A percentile compares a stretch with the other conserved stretches of the same genome.
Conservation (phyloP, 2,329 filamentous ascomycete genomes). For the Fusarium sp. region DNA sequence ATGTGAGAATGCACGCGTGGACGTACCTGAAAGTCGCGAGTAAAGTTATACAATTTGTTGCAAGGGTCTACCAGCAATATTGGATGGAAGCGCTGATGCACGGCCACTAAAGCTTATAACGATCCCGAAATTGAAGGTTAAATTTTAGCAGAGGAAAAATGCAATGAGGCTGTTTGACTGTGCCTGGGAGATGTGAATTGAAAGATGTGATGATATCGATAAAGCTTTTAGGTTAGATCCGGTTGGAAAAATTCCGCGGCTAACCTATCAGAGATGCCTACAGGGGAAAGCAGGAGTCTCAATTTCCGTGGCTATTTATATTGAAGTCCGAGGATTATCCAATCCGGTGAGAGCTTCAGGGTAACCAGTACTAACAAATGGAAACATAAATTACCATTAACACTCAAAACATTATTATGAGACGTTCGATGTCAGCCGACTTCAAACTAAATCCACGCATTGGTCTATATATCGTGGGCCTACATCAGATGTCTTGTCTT, state of each 20-base stretch:
- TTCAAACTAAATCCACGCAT: constrained; percentile 25
- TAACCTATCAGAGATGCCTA: constrained; percentile 22
- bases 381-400: neutral
- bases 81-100: neutral
- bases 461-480: constrained; percentile 21
- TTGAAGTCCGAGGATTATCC: constrained; percentile 41
- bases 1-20: constrained; percentile 18
- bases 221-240: constrained; percentile 10
- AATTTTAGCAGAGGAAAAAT: constrained; percentile 13
- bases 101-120: neutral
- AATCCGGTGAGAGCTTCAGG: neutral
- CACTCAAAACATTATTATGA: constrained; percentile 10
- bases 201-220: constrained; percentile 42
- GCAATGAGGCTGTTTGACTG: constrained; percentile 3
- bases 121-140: neutral
- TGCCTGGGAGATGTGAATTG: constrained; percentile 30
- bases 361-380: neutral
- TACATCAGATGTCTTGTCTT: constrained; percentile 32
- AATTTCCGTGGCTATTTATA: neutral
- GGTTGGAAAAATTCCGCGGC: constrained; percentile 21
- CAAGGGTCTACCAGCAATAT: neutral
- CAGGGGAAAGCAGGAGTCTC: neutral
- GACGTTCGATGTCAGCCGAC: constrained; percentile 46
- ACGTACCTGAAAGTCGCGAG: constrained; percentile 29
- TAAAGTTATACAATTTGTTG: neutral